Evolutionary conservation across 768 basidiomycete genomes (phyloP), one percentile per base, ranked within the genome.

Genomic region (Tylopilus intermedius): DNA sequence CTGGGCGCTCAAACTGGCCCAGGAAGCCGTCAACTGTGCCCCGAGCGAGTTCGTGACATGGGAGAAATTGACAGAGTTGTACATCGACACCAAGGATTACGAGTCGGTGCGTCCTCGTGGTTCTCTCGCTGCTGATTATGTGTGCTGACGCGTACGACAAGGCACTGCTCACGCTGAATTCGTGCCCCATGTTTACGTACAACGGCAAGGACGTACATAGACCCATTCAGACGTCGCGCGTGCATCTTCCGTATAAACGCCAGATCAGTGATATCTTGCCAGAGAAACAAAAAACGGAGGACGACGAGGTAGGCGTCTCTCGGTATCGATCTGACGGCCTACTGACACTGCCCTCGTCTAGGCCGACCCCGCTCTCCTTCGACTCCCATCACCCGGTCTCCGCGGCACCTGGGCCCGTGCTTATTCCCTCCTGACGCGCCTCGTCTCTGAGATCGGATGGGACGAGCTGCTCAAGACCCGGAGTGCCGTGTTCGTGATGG

Each of bases 141-240:
- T 24, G 50, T 21, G 38, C 14, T 46, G 40, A 47, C 22, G 26
- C 27, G 1, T 13, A 8, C 44, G 6, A 24, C 15, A 8, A 77
- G 77, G 93, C 94, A 0, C 75, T 98, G 13, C 76, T 97, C 39
- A 96, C 95, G 1, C 81, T 97, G 45, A 97, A 97, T 66, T 97
- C 94, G n/a, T 97, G 96, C 73, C 94, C 95, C 2, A 98, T 99
- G 96, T 99, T 99, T 72, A 98, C 96, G 8, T 98, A 90, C 73
- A 96, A 96, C 64, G 95, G 96, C 41, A 84, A 94, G 21, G 96
- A 99, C 68, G 77, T 86, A 3, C 96, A 99, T 66, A 82, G 94
- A 4, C 82, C 80, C 67, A 82, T 97, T 9, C 76, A 87, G 1
- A 84, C 94, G 15, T 75, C 86, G 1, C 82, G 85, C 54, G 79